Evolutionary conservation across 139 green algal genomes (phyloP).

Genomic region (Diplosphaera chodatii): DNA sequence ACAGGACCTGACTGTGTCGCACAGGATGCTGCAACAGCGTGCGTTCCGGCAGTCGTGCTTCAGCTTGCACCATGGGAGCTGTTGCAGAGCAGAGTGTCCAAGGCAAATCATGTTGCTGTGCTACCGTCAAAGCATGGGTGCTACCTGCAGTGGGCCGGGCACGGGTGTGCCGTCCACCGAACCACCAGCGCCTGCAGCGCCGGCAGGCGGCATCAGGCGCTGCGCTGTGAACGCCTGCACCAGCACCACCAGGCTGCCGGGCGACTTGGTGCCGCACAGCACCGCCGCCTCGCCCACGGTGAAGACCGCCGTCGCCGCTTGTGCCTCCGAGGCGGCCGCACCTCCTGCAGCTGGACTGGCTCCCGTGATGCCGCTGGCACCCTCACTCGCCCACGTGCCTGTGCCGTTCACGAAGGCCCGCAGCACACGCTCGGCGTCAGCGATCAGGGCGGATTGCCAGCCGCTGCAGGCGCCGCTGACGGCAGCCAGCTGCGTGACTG

Average conservation of each 20-base stretch:
- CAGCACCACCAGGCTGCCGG: constrained; percentile 37
- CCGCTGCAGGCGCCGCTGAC: background rate
- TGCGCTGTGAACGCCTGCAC: constrained; percentile 60
- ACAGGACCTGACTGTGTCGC: no score
- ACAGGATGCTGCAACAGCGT: no score
- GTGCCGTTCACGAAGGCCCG: constrained; percentile 13
- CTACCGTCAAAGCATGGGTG: no score
- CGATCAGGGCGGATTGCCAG: constrained; percentile 1
- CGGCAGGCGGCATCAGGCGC: constrained; percentile 11
- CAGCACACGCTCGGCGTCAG: constrained; percentile 11
- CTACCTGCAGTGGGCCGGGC: constrained; percentile 4
- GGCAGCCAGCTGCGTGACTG: constrained; percentile 25
- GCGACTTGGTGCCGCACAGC: constrained; percentile 20
- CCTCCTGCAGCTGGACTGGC: no score
- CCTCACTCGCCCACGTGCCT: no score
- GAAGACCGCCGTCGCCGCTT: constrained; percentile 45
- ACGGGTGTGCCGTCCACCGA: background rate
- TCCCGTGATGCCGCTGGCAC: no score
- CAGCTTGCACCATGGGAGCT: background rate
- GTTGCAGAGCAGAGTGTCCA: background rate
- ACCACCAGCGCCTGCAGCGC: background rate
- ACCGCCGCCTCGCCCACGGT: constrained; percentile 59
- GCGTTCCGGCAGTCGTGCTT: no score
- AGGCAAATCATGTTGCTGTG: no score
- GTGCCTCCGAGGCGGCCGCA: constrained; percentile 4